Percentiles rank a stretch among this genome's conserved stretches.
Evolutionary conservation across 208 protist species (phyloP).

Genomic region (Histomonas meleagridis): DNA sequence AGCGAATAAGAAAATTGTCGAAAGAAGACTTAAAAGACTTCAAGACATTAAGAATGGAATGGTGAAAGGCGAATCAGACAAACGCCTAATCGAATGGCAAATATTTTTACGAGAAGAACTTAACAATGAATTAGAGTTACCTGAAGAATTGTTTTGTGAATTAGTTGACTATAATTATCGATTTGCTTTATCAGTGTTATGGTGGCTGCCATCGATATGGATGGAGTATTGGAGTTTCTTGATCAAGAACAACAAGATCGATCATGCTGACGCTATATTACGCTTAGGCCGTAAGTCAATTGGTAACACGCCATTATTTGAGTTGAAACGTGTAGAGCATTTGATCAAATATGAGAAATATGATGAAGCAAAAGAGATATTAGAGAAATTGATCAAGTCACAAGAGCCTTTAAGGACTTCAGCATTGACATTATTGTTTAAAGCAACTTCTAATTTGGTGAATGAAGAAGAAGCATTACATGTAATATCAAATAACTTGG

Average conservation of each 20-base stretch:
- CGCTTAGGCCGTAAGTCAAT: neutral
- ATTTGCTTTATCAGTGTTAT: neutral
- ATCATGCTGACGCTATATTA: neutral
- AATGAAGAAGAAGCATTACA: neutral
- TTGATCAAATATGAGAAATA: neutral
- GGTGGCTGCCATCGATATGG: neutral
- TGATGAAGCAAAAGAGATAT: neutral
- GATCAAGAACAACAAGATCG: too few relatives aligned
- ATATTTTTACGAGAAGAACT: neutral
- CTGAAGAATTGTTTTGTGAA: neutral
- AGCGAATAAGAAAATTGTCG: neutral
- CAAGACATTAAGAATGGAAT: neutral
- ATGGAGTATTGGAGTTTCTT: slow-evolving; percentile 10
- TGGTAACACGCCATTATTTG: neutral
- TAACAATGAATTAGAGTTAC: neutral
- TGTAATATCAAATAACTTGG: neutral
- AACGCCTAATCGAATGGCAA: neutral
- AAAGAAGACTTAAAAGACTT: neutral
- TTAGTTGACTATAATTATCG: neutral
- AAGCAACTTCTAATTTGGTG: neutral
- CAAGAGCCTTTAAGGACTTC: neutral
- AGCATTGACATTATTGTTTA: neutral
- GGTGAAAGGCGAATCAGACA: neutral
- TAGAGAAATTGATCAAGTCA: neutral
- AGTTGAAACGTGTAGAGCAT: neutral